phyloP scores from a whole-genome alignment of 768 basidiomycete genomes.

The Amanita phalloides region DNA sequence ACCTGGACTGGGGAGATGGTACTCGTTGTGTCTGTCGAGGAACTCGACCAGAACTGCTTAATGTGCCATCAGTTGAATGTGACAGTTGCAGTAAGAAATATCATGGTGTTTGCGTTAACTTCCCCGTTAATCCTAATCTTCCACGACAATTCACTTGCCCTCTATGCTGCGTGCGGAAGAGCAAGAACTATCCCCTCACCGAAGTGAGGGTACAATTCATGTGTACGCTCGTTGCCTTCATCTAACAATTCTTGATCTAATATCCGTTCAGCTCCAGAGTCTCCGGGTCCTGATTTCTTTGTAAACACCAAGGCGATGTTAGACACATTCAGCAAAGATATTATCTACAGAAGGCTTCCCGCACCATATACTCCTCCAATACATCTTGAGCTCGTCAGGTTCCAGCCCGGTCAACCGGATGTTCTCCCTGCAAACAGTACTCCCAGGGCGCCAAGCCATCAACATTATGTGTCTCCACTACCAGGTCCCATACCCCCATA shows the following conservation, averaged over 20 bases:
- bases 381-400: constrained; percentile 64
- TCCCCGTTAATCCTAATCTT: constrained; percentile 32
- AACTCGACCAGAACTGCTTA: constrained; percentile 45
- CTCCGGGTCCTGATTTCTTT: constrained; percentile 43
- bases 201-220: constrained; percentile 62
- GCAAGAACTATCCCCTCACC: constrained; percentile 57
- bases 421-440: constrained; percentile 8
- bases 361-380: constrained; percentile 56
- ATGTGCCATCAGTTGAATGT: constrained; percentile 58
- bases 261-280: constrained; percentile 23
- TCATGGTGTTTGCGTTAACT: constrained; percentile 71
- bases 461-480: constrained; percentile 7
- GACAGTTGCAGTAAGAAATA: constrained; percentile 55
- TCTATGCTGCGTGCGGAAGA: constrained; percentile 69
- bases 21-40: constrained; percentile 79
- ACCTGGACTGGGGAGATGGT: constrained; percentile 61
- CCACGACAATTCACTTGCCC: constrained; percentile 53
- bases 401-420: constrained; percentile 39
- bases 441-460: constrained; percentile 11
- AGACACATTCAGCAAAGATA: constrained; percentile 59
- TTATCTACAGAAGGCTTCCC: constrained; percentile 58
- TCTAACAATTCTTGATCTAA: constrained; percentile 4
- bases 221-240: constrained; percentile 16
- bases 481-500: neutral
- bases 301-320: constrained; percentile 68